Percentiles rank a stretch among this genome's conserved stretches.
These are phyloP conservation scores for Cokeromyces recurvatus DNA, from an alignment of 371 early-diverging fungal genomes.

Conservation along the genomic window DNA sequence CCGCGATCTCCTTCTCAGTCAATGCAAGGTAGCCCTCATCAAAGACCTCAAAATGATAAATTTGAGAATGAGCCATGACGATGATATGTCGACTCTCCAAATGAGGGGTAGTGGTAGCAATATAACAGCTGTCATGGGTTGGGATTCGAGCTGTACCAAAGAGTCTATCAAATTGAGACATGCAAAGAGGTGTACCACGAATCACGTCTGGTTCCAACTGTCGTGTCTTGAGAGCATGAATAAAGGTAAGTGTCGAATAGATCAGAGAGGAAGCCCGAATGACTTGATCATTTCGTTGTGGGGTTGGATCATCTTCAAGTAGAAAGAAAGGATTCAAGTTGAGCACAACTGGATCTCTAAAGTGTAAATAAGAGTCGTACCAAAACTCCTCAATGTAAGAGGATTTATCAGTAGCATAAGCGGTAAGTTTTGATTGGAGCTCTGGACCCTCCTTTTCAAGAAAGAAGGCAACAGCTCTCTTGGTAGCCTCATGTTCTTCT, in stretches of 20 bases:
- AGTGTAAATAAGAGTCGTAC: slow-evolving; percentile 48
- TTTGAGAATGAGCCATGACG: slow-evolving; percentile 61
- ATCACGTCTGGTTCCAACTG: slow-evolving; percentile 61
- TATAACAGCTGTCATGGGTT: slow-evolving; percentile 48
- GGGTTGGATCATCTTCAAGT: slow-evolving; percentile 51
- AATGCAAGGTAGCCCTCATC: slow-evolving; percentile 42
- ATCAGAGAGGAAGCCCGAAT: slow-evolving; percentile 47
- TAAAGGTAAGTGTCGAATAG: slow-evolving; percentile 50
- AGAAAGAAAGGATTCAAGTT: slow-evolving; percentile 52
- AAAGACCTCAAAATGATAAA: slow-evolving; percentile 66
- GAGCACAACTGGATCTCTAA: slow-evolving; percentile 43
- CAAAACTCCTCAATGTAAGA: slow-evolving; percentile 57
- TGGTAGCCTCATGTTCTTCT: slow-evolving; percentile 65
- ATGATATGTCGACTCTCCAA: slow-evolving; percentile 48
- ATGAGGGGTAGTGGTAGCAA: slow-evolving; percentile 35
- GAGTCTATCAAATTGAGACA: slow-evolving; percentile 61
- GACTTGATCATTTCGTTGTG: slow-evolving; percentile 47
- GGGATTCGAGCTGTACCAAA: slow-evolving; percentile 62
- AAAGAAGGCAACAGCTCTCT: slow-evolving; percentile 63
- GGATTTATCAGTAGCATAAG: slow-evolving; percentile 53
- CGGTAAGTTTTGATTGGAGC: slow-evolving; percentile 74
- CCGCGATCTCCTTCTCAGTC: slow-evolving; percentile 47
- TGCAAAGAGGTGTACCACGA: slow-evolving; percentile 61
- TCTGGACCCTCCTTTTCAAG: slow-evolving; percentile 64
- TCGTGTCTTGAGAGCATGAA: slow-evolving; percentile 40